Evolutionary conservation across 768 basidiomycete species (phyloP), one percentile per base, ranked within the genome.

Genomic region (Vishniacozyma victoriae): DNA sequence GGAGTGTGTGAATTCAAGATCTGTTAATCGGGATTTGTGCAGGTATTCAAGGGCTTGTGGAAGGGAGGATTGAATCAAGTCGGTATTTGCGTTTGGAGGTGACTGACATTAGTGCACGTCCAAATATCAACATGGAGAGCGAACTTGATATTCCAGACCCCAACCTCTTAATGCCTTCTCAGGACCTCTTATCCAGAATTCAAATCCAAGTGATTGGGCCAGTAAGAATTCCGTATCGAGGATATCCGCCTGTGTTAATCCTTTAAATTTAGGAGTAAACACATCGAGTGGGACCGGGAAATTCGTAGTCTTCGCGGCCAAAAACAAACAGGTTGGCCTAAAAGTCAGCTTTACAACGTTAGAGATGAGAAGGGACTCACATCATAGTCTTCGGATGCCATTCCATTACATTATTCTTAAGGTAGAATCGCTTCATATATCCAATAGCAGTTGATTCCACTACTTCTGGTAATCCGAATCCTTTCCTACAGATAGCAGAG

Each of bases 381-480:
- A 99, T 99, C 63, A 99, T 88, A 64, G 88, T 91, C 74, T 92
- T 93, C 0, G 95, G 95, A 75, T 97, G 95, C 84, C 89, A 96
- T 69, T 97, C 95, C 91, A 97, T 96, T 44, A 91, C 89, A 2
- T 92, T 97, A 66, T 97, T 97, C 74, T 86, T 86, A 46, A 97
- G 78, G 69, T 97, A 99, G 73, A 99, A 99, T 3, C 95, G 79
- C 71, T 97, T 97, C 59, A 99, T 76, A 72, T 95, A 99, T 47
- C 80, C 83, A 48, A 87, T 79, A 0, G 91, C 90, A 3, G 93
- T 96, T 0, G 89, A 87, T 70, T 92, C 87, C 5, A 97, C 89
- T 63, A 89, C 84, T 60, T 93, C 88, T 0, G 88, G 85, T 67
- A 93, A 87, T 38, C 83, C 81, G 64, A 95, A 92, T 55, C 82